These are phyloP conservation scores for Hypoxylon sp. DNA, from an alignment of 2,329 filamentous ascomycete species.

Conservation along the genomic window DNA sequence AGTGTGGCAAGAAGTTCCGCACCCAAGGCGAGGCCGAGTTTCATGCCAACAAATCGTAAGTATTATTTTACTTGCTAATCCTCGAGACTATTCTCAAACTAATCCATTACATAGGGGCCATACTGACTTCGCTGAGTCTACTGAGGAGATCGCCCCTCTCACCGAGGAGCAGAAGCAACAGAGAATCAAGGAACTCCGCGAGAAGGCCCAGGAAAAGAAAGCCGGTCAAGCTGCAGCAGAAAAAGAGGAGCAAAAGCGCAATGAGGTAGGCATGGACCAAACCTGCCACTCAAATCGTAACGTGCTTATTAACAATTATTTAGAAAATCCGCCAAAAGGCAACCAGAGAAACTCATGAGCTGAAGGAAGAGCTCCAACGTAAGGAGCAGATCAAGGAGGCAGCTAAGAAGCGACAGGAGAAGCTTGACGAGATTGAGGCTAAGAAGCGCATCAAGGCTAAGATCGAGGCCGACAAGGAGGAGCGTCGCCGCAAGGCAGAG, in stretches of 20 bases:
- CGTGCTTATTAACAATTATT: conserved; percentile 33
- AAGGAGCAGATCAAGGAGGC: conserved; percentile 96
- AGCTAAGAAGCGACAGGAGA: conserved; percentile 87
- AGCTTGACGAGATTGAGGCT: conserved; percentile 85
- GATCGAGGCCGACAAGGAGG: conserved; percentile 95
- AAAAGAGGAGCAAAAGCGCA: conserved; percentile 85
- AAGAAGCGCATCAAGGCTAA: conserved; percentile 92
- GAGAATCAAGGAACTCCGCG: conserved; percentile 81
- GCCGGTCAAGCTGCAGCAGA: conserved; percentile 78
- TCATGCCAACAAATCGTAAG: conserved; percentile 88
- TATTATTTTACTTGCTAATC: conserved; percentile 27
- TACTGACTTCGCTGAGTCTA: conserved; percentile 91
- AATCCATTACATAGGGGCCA: conserved; percentile 73
- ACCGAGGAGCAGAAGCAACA: conserved; percentile 92
- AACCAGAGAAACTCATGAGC: conserved; percentile 88
- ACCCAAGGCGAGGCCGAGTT: conserved; percentile 86
- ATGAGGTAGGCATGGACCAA: conserved; percentile 73
- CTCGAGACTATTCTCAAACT: background rate
- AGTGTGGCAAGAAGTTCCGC: conserved; percentile 92
- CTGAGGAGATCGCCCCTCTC: conserved; percentile 89
- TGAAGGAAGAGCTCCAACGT: conserved; percentile 88
- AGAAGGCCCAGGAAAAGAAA: conserved; percentile 80
- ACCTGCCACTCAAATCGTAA: background rate
- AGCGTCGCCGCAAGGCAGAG: conserved; percentile 87
- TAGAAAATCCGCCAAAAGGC: conserved; percentile 84